Conservation (phyloP, 495 filamentous ascomycete genomes). For the Parathielavia appendiculata region DNA sequence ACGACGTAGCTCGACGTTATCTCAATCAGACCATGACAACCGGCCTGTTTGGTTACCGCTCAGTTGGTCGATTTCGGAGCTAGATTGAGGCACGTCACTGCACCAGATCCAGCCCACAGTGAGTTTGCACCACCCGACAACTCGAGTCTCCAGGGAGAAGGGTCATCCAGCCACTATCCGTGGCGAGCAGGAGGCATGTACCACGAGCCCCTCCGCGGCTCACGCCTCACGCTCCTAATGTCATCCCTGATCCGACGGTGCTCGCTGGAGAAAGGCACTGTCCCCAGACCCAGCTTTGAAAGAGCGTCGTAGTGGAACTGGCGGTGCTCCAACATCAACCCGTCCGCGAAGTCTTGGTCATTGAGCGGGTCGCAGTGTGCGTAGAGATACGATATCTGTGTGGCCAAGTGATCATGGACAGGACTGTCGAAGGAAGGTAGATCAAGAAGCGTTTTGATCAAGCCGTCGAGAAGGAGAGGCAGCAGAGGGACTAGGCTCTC, state of each 20-base stretch:
- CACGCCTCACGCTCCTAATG: not conserved
- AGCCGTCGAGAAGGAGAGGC: not conserved
- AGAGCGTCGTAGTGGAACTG: constrained; percentile 12
- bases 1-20: no score
- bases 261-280: not conserved
- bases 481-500: constrained; percentile 1
- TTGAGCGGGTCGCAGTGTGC: not conserved
- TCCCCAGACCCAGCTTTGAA: constrained; percentile 6
- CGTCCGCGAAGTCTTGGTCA: not conserved
- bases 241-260: constrained; percentile 4
- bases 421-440: not conserved
- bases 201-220: not conserved
- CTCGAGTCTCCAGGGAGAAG: no score
- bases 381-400: constrained; percentile 3
- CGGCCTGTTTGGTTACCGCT: no score
- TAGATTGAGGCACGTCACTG: no score
- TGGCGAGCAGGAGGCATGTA: not conserved
- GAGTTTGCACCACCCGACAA: no score
- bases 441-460: constrained; percentile 1
- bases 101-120: no score
- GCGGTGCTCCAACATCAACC: constrained; percentile 1
- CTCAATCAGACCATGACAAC: no score
- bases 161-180: not conserved
- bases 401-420: not conserved
- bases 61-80: no score